Percentiles rank a stretch among this genome's conserved stretches.
Evolutionary conservation across 345 rosid genomes (phyloP).

Genomic region (rapeseed (Brassica napus)): Da-Ae NC_063436.1:1523501-1524000

Average conservation of each 20-base stretch:
- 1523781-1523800: slow-evolving; percentile 72
- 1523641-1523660: slow-evolving; percentile 60
- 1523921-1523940: slow-evolving; percentile 32
- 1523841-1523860: slow-evolving; percentile 36
- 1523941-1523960: slow-evolving; percentile 10
- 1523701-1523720: slow-evolving; percentile 65
- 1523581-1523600: slow-evolving; percentile 72
- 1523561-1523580: slow-evolving; percentile 35
- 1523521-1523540: too few species aligned
- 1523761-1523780: slow-evolving; percentile 87
- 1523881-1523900: slow-evolving; percentile 43
- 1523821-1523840: slow-evolving; percentile 37
- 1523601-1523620: slow-evolving; percentile 85
- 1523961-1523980: too few species aligned
- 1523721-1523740: slow-evolving; percentile 71
- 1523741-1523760: slow-evolving; percentile 75
- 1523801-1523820: slow-evolving; percentile 58
- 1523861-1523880: slow-evolving; percentile 41
- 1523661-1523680: slow-evolving; percentile 81
- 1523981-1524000: neutral
- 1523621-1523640: slow-evolving; percentile 78
- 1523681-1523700: slow-evolving; percentile 86
- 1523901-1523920: slow-evolving; percentile 26
- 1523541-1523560: slow-evolving; percentile 24
- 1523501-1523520: too few species aligned